phyloP scores from a whole-genome alignment of 441 rosid genomes.

The Aquilaria agallochum region DNA sequence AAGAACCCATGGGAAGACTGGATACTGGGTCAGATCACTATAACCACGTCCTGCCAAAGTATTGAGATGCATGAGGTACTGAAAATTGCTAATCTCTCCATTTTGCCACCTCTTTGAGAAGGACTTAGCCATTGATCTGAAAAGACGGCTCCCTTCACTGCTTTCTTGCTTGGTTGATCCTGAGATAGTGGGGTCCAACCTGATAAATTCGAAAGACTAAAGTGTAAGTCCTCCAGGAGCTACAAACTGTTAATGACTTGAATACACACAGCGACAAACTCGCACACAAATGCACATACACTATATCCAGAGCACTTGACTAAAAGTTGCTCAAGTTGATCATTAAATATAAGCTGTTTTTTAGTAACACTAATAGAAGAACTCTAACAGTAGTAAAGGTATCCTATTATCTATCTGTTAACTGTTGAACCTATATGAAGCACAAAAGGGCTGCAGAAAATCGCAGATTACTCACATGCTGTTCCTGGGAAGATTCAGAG shows the following conservation, averaged over 20 bases:
- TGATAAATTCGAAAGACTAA: constrained; percentile 17
- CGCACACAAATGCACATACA: too few species aligned
- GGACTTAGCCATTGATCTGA: constrained; percentile 92
- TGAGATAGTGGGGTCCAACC: constrained; percentile 98
- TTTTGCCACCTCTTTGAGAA: constrained; percentile 99
- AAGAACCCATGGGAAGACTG: constrained; percentile 99
- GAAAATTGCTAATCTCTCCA: constrained; percentile 99
- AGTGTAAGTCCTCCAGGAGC: too few species aligned
- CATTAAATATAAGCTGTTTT: too few species aligned
- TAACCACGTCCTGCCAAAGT: constrained; percentile 99
- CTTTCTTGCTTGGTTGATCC: constrained; percentile 95
- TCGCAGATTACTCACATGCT: constrained; percentile 67
- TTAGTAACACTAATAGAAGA: too few species aligned
- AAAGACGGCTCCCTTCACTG: constrained; percentile 93
- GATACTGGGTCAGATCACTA: constrained; percentile 99
- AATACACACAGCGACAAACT: too few species aligned
- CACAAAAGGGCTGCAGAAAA: constrained; percentile 12
- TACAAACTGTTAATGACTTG: too few species aligned
- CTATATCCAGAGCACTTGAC: too few species aligned
- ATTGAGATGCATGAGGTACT: constrained; percentile 99
- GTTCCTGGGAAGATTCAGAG: constrained; percentile 98
- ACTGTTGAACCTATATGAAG: not conserved
- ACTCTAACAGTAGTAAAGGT: too few species aligned
- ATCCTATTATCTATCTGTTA: too few species aligned
- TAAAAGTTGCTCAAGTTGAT: too few species aligned